Evolutionary conservation across 495 filamentous ascomycete species (phyloP), one percentile per base, ranked within the genome.

Genomic region (Neurospora tetrasperma): DNA sequence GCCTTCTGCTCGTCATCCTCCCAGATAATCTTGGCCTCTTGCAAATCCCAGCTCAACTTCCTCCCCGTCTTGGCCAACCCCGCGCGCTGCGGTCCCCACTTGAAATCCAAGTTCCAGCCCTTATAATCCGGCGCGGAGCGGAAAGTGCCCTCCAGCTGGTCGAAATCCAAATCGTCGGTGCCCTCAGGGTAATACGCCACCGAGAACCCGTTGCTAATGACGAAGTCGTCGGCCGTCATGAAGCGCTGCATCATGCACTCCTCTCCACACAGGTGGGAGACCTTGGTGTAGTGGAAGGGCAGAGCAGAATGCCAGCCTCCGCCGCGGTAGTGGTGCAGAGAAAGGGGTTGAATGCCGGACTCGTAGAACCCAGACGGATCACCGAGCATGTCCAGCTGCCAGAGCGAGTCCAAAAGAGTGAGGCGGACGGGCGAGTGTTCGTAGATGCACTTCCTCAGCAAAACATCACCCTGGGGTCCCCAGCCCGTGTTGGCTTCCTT

Each of bases 331-430:
- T 91, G 89, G 81, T 92, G 90, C 69, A 92, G 83, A 68, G 87
- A 88, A 43, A 90, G 82, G 4, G 90, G 89, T 77, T 86, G 86
- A 73, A 87, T 84, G 41, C 90, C 90, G 12, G 88, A 88, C 78
- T 92, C 90, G 77, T 90, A 91, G 71, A 91, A 86, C 75, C 90
- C 90, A 12, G 89, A 88, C 11, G 89, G 86, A 71, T 91, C 89
- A 35, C 88, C 88, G 68, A 85, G 85, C 74, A 92, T 82, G 76
- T 92, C 90, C 77, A 91, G 86, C 81, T 91, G 90, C 82, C 87
- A 90, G 40, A 92, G 83, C 42, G 88, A 88, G 46, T 86, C 85
- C 81, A 90, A 84, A 27, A 88, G 83, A 12, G 89, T 89, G 41
- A 92, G 81, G 42, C 84, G 85, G 31, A 86, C 86, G 70, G 89